Evolutionary conservation across 1,284 basidiomycete species (phyloP).

Genomic region (Naganishia liquefaciens): DNA sequence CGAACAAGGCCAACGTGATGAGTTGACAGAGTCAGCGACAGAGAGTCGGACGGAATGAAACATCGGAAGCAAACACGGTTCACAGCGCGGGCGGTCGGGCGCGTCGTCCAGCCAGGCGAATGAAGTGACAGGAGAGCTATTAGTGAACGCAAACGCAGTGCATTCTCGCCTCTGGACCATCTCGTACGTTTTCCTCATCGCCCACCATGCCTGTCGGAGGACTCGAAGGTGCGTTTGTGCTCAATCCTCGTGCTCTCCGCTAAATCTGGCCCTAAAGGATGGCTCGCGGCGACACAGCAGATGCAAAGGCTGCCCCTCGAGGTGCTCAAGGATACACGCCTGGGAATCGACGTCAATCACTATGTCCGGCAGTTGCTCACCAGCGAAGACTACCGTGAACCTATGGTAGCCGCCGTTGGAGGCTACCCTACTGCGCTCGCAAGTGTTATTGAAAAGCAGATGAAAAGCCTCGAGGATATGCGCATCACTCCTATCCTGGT

Average conservation of each 20-base stretch:
- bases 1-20: too few relatives aligned
- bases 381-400: constrained; percentile 73
- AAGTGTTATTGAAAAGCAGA: constrained; percentile 83
- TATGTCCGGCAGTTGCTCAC: constrained; percentile 82
- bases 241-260: not conserved
- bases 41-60: too few relatives aligned
- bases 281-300: constrained; percentile 83
- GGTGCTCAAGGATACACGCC: constrained; percentile 83
- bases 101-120: not conserved
- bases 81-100: constrained; percentile 6
- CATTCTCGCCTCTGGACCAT: not conserved
- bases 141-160: not conserved
- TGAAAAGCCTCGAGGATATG: constrained; percentile 83
- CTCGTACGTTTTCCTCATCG: not conserved
- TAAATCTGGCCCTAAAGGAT: constrained; percentile 59
- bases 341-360: constrained; percentile 94
- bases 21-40: too few relatives aligned
- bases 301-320: constrained; percentile 78
- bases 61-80: constrained; percentile 11
- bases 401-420: constrained; percentile 88
- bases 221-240: constrained; percentile 43
- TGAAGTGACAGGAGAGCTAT: not conserved
- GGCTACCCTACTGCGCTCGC: constrained; percentile 85
- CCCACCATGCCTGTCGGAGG: constrained; percentile 44
- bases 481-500: constrained; percentile 98